Conservation (phyloP, 1,284 basidiomycete species). For the Pyrrhoderma noxium region DNA sequence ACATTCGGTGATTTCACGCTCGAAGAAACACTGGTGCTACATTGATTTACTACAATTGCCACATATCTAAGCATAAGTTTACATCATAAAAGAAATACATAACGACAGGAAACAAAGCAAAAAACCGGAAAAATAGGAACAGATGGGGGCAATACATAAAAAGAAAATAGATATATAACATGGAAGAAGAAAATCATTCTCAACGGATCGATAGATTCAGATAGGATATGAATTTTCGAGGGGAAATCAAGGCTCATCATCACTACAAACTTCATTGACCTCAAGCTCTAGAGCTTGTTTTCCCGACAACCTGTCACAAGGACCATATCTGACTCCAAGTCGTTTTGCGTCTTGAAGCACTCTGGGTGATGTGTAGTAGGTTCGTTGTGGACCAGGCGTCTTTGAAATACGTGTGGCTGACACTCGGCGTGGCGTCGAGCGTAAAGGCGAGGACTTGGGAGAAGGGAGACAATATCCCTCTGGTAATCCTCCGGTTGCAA, state of each 20-base stretch:
- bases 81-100: background rate
- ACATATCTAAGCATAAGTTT: too few relatives aligned
- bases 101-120: constrained; percentile 2
- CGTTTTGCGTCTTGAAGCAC: background rate
- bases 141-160: background rate
- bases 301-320: background rate
- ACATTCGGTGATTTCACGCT: background rate
- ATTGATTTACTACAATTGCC: background rate
- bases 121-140: background rate
- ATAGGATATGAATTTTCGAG: background rate
- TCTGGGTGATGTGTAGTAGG: background rate
- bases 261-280: constrained; percentile 14
- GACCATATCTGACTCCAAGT: too few relatives aligned
- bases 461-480: too few relatives aligned
- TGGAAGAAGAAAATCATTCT: background rate
- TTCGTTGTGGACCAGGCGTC: constrained; percentile 1
- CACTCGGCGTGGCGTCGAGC: constrained; percentile 4
- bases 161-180: constrained; percentile 1
- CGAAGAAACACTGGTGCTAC: background rate
- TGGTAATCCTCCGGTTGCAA: background rate
- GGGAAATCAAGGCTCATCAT: constrained; percentile 7
- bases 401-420: background rate
- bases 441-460: background rate
- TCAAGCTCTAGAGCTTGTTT: constrained; percentile 14
- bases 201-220: background rate